Evolutionary conservation across 805 yeast species (phyloP).

Genomic region (Candida suzukii): DNA sequence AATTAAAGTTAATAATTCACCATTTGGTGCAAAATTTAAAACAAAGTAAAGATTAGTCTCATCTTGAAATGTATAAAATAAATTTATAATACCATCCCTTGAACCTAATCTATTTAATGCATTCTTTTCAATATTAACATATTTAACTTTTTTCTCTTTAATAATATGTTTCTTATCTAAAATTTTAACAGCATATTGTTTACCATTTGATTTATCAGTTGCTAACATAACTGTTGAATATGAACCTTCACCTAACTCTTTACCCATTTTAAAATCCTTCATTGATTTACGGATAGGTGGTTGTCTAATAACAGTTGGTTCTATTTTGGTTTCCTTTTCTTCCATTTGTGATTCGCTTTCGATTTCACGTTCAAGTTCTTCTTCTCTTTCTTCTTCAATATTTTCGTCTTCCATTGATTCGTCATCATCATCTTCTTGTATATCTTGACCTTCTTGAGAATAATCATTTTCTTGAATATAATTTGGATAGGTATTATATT

Average conservation of each 20-base stretch:
- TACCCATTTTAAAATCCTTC: slow-evolving; percentile 82
- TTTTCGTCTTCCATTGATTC: neutral
- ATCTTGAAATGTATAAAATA: slow-evolving; percentile 77
- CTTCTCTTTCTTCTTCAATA: slow-evolving; percentile 47
- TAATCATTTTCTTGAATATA: neutral
- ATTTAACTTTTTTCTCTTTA: slow-evolving; percentile 76
- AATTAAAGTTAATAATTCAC: slow-evolving; percentile 63
- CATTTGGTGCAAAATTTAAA: slow-evolving; percentile 72
- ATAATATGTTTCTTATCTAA: slow-evolving; percentile 73
- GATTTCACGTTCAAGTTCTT: too few relatives aligned
- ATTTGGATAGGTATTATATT: neutral
- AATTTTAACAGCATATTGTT: slow-evolving; percentile 68
- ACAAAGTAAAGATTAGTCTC: slow-evolving; percentile 66
- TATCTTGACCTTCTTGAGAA: neutral
- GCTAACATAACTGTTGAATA: slow-evolving; percentile 92
- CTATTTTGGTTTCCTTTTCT: neutral
- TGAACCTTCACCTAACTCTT: slow-evolving; percentile 90
- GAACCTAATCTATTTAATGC: slow-evolving; percentile 64
- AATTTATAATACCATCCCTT: slow-evolving; percentile 55
- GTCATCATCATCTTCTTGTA: neutral
- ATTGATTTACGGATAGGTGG: slow-evolving; percentile 49
- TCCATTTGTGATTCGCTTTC: too few relatives aligned
- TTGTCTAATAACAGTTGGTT: slow-evolving; percentile 7
- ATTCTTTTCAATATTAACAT: slow-evolving; percentile 77
- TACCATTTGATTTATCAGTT: slow-evolving; percentile 57